A percentile compares a stretch with the other conserved stretches of the same genome.
These are phyloP conservation scores for Wickerhamomyces alni DNA, from an alignment of 805 yeast species.

Conservation along the genomic window DNA sequence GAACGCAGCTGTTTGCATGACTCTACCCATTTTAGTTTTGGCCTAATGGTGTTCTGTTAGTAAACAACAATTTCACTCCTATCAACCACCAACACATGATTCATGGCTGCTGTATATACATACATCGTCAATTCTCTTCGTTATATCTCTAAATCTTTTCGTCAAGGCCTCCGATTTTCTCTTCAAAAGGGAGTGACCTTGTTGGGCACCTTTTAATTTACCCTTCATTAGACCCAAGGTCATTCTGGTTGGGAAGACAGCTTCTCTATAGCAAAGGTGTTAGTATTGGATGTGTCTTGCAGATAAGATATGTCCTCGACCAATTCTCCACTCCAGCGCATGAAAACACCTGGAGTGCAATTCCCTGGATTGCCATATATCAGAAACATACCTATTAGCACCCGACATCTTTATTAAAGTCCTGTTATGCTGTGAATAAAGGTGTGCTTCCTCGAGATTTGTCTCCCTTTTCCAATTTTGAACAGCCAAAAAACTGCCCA, in stretches of 20 bases:
- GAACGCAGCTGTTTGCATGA: conserved; percentile 97
- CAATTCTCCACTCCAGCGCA: not conserved
- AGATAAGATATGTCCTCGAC: not conserved
- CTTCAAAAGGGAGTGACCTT: conserved; percentile 88
- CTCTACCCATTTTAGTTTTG: conserved; percentile 95
- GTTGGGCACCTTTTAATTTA: conserved; percentile 94
- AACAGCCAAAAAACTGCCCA: not conserved
- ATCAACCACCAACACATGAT: too few relatives aligned
- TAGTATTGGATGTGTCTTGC: not conserved
- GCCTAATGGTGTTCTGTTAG: conserved; percentile 33
- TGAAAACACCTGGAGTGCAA: not conserved
- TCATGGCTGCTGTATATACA: too few relatives aligned
- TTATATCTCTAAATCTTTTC: conserved; percentile 92
- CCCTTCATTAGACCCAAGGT: conserved; percentile 92
- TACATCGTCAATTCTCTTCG: conserved; percentile 84
- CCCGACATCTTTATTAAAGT: conserved; percentile 12
- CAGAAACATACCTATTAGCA: conserved; percentile 16
- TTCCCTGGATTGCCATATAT: not conserved
- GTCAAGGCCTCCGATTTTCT: conserved; percentile 97
- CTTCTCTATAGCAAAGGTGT: conserved; percentile 54
- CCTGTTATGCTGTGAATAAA: not conserved
- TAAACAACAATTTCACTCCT: too few relatives aligned
- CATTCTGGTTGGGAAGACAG: conserved; percentile 97
- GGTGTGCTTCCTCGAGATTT: not conserved
- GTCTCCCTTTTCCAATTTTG: too few relatives aligned